Conservation (phyloP, 2,329 filamentous ascomycete genomes). For the Fusarium sp. region DNA sequence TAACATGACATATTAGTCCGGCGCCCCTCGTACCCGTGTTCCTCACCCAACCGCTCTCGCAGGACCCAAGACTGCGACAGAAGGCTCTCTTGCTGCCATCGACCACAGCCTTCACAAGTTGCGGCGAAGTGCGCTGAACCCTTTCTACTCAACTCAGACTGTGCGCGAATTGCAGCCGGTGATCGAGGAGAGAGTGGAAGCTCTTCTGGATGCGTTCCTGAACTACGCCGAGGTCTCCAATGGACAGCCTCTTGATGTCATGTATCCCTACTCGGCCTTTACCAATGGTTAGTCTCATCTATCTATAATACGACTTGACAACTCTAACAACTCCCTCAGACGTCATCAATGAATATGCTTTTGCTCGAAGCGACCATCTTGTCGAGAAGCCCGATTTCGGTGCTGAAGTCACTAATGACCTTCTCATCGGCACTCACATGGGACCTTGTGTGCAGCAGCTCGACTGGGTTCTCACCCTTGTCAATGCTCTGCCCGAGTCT, state of each 20-base stretch:
- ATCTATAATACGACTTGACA: background rate
- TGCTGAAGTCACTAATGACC: conserved; percentile 51
- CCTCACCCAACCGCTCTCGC: conserved; percentile 29
- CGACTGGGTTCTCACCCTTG: conserved; percentile 52
- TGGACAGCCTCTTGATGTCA: conserved; percentile 50
- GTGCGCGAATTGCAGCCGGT: conserved; percentile 55
- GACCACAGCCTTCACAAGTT: conserved; percentile 52
- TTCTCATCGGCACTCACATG: conserved; percentile 55
- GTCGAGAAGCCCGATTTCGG: conserved; percentile 53
- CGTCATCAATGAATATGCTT: conserved; percentile 57
- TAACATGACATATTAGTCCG: conserved; percentile 47
- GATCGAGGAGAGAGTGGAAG: conserved; percentile 53
- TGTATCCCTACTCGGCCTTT: conserved; percentile 56
- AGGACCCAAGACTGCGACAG: conserved; percentile 42
- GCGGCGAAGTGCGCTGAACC: conserved; percentile 52
- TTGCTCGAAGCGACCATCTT: conserved; percentile 52
- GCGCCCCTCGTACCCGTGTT: conserved; percentile 49
- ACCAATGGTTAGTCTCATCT: conserved; percentile 50
- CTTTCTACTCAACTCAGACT: conserved; percentile 54
- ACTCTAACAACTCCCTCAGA: conserved; percentile 42
- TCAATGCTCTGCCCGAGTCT: conserved; percentile 53
- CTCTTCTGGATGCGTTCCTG: conserved; percentile 50
- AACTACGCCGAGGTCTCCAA: conserved; percentile 45
- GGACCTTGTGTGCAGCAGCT: conserved; percentile 54
- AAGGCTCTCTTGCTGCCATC: conserved; percentile 52